Base-by-base conservation (phyloP, 345 rosid genomes). In the Eucalyptus virginea region DNA sequence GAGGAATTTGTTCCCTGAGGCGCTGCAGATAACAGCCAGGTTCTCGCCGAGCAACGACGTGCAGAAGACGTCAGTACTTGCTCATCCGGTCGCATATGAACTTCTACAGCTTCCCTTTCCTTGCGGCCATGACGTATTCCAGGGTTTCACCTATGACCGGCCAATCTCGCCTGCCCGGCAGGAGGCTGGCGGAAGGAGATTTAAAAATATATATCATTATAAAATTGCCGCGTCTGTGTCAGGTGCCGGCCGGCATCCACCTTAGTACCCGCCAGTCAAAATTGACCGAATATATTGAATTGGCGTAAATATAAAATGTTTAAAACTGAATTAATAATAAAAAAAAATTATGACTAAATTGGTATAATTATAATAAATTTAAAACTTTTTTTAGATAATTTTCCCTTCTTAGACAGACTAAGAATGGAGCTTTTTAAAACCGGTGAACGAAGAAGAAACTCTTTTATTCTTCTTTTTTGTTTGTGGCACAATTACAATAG, bases 1-100 rank as follows among this genome's bases (percentile, higher is more conserved):
- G 12, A 91, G 81, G 30, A 92, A 91, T 89, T 91, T 90, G 88
- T 92, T 92, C 18, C 90, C 91, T 12, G 89, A 24, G 24, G 93
- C 87, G 16, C 94, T 92, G 11, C 92, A 91, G 50, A 91, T 89
- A 42, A 88, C 88, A 2, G 87, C 93, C 87, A 92, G 87, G 87
- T 90, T 89, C 77, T 91, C 89, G 4, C 94, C 89, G 2, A 91
- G 87, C 56, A 91, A 52, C 3, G 91, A 90, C 7, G 92, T 90
- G 1, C 88, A 91, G 28, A 93, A 91, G 9, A 91, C 91, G 21
- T 89, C 90, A 93, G 92, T 91, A 90, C 51, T 88, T 86, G 51
- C 12, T 65, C 45, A 86, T 91, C 86, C 93, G 72, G 48, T 91
- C 94, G 6, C 48, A 89, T 30, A 93, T 37, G 89, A 93, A 93